A percentile compares a stretch with the other conserved stretches of the same genome.
These are phyloP conservation scores for Zygosaccharomyces gambellarensis DNA, from an alignment of 805 yeast species.

Conservation along the genomic window DNA sequence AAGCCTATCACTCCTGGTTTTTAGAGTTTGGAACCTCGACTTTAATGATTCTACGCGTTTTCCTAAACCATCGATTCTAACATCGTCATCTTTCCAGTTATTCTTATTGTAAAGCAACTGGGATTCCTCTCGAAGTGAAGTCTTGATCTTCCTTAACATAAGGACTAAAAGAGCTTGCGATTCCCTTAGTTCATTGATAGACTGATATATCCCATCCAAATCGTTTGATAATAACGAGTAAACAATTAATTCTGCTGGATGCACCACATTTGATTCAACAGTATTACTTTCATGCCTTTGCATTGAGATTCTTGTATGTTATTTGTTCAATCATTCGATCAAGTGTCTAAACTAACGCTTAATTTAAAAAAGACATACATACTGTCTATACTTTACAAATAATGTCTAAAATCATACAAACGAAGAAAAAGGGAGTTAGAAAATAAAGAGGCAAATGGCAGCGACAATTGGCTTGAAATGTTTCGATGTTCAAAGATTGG, in stretches of 20 bases:
- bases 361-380: background rate
- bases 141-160: slow-evolving; percentile 22
- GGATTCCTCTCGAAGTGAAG: slow-evolving; percentile 22
- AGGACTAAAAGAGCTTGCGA: slow-evolving; percentile 32
- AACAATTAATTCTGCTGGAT: slow-evolving; percentile 31
- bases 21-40: slow-evolving; percentile 11
- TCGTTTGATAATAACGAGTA: slow-evolving; percentile 30
- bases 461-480: no score
- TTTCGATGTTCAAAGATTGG: no score
- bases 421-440: no score
- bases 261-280: slow-evolving; percentile 17
- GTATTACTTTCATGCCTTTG: slow-evolving; percentile 1
- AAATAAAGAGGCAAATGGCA: no score
- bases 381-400: background rate
- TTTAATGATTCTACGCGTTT: slow-evolving; percentile 11
- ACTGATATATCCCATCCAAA: slow-evolving; percentile 30
- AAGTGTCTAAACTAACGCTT: background rate
- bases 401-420: background rate
- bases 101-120: slow-evolving; percentile 17
- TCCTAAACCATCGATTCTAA: slow-evolving; percentile 14
- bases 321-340: background rate
- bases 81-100: slow-evolving; percentile 7
- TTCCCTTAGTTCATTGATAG: slow-evolving; percentile 31
- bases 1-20: slow-evolving; percentile 10
- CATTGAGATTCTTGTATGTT: background rate